Base-by-base conservation (phyloP, 768 basidiomycete species). In the Boletus pseudo-olivaceus region DNA sequence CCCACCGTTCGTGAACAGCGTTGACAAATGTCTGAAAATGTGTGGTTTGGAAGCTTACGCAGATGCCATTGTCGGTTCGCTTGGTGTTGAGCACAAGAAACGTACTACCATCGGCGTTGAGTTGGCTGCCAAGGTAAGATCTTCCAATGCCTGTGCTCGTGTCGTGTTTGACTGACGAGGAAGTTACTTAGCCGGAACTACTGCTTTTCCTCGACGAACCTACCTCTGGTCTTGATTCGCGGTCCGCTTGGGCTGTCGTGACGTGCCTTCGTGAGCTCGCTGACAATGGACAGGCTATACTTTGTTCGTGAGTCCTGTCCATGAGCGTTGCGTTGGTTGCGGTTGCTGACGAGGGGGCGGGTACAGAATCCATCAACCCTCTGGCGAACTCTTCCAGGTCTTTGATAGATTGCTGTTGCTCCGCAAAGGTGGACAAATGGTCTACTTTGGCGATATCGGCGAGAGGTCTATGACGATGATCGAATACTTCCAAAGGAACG, bases 61-160 rank as follows among this genome's bases (percentile, higher is more conserved):
- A 5, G 82, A 88, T 58, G 85, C 83, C 6, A 77, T 83, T 63
- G 81, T 88, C 11, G 83, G 81, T n/a, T 79, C 81, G 56, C 64
- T 78, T 20, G 65, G 66, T 30, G 72, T 79, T 34, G 80, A 82
- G 48, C 75, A 78, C 47, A 72, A 74, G 40, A 84, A 84, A 63
- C 78, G 82, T 4, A 72, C 80, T 14, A 84, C 82, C 0, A 85
- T 85, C 46, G 83, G 68, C 33, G 82, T 84, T 43, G 83, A 84
- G 62, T 71, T 84, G 7, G 82, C 82, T 29, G 79, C 83, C 37
- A 81, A 77, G 69, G 79, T 48, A 65, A 68, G 54, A 61, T 9
- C n/a, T 0, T n/a, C 11, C 2, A 30, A 20, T 20, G 9, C 14
- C 4, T n/a, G 0, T 5, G 14, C 8, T 1, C 0, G 15, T 19